A percentile compares a stretch with the other conserved stretches of the same genome.
These are phyloP conservation scores for Bipolaris bicolor DNA, from an alignment of 2,329 filamentous ascomycete species.

Conservation along the genomic window DNA sequence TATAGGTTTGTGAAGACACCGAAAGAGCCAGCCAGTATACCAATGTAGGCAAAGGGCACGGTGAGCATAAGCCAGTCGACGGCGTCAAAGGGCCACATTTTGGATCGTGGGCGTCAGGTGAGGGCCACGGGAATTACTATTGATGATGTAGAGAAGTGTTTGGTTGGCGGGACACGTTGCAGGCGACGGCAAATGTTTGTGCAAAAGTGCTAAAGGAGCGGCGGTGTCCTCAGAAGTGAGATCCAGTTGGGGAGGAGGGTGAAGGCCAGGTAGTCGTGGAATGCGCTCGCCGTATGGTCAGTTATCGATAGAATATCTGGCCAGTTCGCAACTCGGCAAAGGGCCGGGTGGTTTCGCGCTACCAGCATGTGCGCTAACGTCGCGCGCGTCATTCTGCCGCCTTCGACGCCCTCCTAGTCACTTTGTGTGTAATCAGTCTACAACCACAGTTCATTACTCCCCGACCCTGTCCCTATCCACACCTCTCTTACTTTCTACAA, in stretches of 20 bases:
- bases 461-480: slow-evolving; percentile 7
- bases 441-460: slow-evolving; percentile 18
- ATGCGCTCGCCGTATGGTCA: slow-evolving; percentile 11
- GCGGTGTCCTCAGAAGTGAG: slow-evolving; percentile 17
- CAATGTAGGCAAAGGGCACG: slow-evolving; percentile 87
- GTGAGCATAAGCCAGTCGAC: slow-evolving; percentile 83
- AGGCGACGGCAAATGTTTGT: not conserved
- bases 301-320: slow-evolving; percentile 35
- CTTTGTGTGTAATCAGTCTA: slow-evolving; percentile 21
- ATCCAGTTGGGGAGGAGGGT: slow-evolving; percentile 8
- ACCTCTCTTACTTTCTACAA: not conserved
- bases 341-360: slow-evolving; percentile 19
- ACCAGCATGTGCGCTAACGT: slow-evolving; percentile 11
- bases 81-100: slow-evolving; percentile 52
- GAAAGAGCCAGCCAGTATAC: slow-evolving; percentile 84
- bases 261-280: slow-evolving; percentile 8
- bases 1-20: slow-evolving; percentile 93
- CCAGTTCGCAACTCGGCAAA: slow-evolving; percentile 26
- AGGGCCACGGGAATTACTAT: slow-evolving; percentile 3
- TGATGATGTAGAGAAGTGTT: not conserved
- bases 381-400: slow-evolving; percentile 27
- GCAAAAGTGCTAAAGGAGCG: slow-evolving; percentile 22
- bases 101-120: slow-evolving; percentile 24
- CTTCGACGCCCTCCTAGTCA: slow-evolving; percentile 17
- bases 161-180: not conserved